Evolutionary conservation across 1,284 basidiomycete species (phyloP).

Genomic region (Puccinia novopanici): DNA sequence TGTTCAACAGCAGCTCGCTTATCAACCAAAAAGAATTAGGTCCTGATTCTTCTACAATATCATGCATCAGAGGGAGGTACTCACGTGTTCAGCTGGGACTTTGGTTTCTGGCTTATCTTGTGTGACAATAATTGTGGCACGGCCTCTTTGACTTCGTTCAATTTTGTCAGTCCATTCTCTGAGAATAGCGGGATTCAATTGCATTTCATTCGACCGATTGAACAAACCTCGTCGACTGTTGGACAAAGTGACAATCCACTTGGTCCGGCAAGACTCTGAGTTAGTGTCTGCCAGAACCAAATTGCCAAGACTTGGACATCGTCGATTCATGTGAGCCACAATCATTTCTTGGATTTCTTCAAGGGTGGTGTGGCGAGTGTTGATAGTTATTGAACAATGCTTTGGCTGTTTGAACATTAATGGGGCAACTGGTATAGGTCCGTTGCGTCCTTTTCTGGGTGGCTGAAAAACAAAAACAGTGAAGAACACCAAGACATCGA

Average conservation of each 20-base stretch:
- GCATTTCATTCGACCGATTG: not conserved
- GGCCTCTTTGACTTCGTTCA: not conserved
- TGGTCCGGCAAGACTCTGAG: not conserved
- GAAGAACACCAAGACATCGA: not conserved
- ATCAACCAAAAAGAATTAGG: not conserved
- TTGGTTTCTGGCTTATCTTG: not conserved
- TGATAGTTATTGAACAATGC: not conserved
- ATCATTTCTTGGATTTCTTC: not conserved
- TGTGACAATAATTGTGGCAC: not conserved
- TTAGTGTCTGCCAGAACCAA: not conserved
- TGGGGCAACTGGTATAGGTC: not conserved
- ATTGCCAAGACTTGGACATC: not conserved
- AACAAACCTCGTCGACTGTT: not conserved
- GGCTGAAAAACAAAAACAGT: not conserved
- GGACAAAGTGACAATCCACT: not conserved
- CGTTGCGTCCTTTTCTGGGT: not conserved
- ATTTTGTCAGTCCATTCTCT: too few relatives aligned
- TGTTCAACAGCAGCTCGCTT: not conserved
- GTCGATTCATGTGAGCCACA: not conserved
- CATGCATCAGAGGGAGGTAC: not conserved
- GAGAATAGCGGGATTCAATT: not conserved
- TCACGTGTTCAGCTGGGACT: not conserved
- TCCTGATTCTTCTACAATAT: not conserved
- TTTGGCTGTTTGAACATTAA: not conserved
- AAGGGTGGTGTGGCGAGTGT: not conserved